Evolutionary conservation across 2,329 filamentous ascomycete species (phyloP), one percentile per base, ranked within the genome.

Genomic region (Aspergillus novoparasiticus): DNA sequence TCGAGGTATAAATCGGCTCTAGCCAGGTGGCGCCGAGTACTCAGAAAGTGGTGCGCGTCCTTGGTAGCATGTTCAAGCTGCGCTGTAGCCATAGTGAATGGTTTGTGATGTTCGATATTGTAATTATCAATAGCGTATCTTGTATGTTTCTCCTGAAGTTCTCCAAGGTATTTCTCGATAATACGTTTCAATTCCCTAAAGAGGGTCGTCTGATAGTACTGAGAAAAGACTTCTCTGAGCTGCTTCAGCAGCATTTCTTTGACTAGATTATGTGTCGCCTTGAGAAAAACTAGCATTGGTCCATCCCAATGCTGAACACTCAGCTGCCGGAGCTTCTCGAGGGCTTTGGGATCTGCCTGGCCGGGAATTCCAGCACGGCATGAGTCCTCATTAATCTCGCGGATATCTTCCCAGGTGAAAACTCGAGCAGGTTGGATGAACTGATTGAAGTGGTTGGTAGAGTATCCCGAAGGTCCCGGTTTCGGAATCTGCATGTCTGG

Each of bases 281-380:
- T 48, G 1, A 82, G 64, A 32, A 82, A 81, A 0, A 64, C 78
- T 0, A 81, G 72, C 54, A 89, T 80, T 0, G 87, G 87, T 0
- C 70, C 69, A 1, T 81, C 71, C 90, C 90, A 92, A 1, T 86
- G 83, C 9, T 74, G 71, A 1, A 91, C 84, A 0, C 85, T 84
- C n/a, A 85, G 77, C 19, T 82, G 78, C 53, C 85, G 87, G 19
- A 91, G 79, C 0, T 81, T 80, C 32, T 88, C 84, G 26, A 89
- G 87, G 0, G 90, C 87, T 43, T 86, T 84, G 0, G 85, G 83
- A 0, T 88, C 84, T 0, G 87, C 84, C 0, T 87, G 81, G 8
- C 85, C 83, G 0, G 87, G 87, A 67, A 88, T 81, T 0, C 88
- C 87, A 0, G 86, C 83, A 21, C 81, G 81, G 30, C 84, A 85